A percentile compares a stretch with the other conserved stretches of the same genome.
phyloP scores from a whole-genome alignment of 306 rosid genomes.

The Morella rubra region DNA sequence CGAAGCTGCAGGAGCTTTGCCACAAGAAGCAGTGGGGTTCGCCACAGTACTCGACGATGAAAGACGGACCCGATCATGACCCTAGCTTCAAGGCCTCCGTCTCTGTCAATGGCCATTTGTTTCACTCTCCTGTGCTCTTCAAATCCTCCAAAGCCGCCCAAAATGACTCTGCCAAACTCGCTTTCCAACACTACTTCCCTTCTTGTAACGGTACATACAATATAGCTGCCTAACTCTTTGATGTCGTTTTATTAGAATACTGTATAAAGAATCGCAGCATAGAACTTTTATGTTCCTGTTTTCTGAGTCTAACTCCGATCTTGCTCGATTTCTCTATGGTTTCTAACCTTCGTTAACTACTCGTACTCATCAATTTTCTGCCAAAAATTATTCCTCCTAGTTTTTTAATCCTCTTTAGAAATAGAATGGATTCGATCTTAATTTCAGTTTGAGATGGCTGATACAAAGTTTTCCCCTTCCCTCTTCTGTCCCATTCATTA shows the following conservation, averaged over 20 bases:
- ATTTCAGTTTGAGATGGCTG: too few relatives aligned
- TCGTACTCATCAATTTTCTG: too few relatives aligned
- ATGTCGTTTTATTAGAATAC: background rate
- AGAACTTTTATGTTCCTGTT: too few relatives aligned
- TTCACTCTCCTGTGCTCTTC: conserved; percentile 30
- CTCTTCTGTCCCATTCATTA: too few relatives aligned
- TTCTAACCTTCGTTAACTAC: too few relatives aligned
- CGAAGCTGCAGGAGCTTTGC: conserved; percentile 62
- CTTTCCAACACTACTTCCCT: conserved; percentile 40
- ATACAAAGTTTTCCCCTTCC: too few relatives aligned
- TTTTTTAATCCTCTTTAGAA: too few relatives aligned
- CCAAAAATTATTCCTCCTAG: too few relatives aligned
- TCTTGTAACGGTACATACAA: background rate
- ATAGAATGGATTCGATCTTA: too few relatives aligned
- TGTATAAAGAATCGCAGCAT: too few relatives aligned
- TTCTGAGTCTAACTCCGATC: too few relatives aligned
- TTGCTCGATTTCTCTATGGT: too few relatives aligned
- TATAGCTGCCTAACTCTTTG: background rate
- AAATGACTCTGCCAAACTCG: conserved; percentile 57
- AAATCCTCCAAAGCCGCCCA: conserved; percentile 60
- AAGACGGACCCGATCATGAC: conserved; percentile 56
- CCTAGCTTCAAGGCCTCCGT: conserved; percentile 59
- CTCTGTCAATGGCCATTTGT: conserved; percentile 42
- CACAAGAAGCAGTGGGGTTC: conserved; percentile 49
- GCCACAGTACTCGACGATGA: conserved; percentile 44